Evolutionary conservation across 2,329 filamentous ascomycete genomes (phyloP).

Genomic region (Colletotrichum costaricense): DNA sequence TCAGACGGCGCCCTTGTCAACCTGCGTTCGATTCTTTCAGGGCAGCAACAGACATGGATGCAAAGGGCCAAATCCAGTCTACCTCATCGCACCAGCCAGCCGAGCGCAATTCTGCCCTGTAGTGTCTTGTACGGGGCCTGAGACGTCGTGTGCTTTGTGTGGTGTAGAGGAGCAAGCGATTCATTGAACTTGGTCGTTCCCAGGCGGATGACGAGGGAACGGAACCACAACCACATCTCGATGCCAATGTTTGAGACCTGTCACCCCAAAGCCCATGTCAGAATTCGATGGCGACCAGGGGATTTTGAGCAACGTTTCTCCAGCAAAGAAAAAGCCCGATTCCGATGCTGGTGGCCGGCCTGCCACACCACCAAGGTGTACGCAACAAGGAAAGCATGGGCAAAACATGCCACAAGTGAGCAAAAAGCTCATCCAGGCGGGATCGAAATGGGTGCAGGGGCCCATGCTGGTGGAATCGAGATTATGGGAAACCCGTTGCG

Average conservation of each 20-base stretch:
- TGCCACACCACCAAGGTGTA: neutral
- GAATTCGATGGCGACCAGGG: neutral
- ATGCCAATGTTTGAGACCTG: conserved; percentile 1
- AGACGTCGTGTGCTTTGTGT: neutral
- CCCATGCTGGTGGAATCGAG: conserved; percentile 4
- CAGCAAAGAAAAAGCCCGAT: neutral
- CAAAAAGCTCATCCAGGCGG: neutral
- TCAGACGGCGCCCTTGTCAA: conserved; percentile 12
- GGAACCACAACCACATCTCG: neutral
- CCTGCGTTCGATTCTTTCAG: neutral
- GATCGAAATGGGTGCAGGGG: conserved; percentile 10
- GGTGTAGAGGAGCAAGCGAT: neutral
- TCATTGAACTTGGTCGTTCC: neutral
- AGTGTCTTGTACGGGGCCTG: neutral
- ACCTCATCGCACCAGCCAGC: neutral
- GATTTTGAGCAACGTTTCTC: neutral
- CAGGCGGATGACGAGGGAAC: conserved; percentile 1
- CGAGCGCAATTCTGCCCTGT: neutral
- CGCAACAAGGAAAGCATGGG: neutral
- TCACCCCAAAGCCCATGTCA: conserved; percentile 8
- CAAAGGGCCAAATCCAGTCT: neutral
- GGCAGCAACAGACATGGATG: neutral
- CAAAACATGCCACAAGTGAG: neutral
- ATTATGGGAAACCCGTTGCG: conserved; percentile 24
- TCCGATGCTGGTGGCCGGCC: neutral